These are phyloP conservation scores for Ajuga reptans DNA, from an alignment of 305 asterid genomes.

Conservation along the genomic window DNA sequence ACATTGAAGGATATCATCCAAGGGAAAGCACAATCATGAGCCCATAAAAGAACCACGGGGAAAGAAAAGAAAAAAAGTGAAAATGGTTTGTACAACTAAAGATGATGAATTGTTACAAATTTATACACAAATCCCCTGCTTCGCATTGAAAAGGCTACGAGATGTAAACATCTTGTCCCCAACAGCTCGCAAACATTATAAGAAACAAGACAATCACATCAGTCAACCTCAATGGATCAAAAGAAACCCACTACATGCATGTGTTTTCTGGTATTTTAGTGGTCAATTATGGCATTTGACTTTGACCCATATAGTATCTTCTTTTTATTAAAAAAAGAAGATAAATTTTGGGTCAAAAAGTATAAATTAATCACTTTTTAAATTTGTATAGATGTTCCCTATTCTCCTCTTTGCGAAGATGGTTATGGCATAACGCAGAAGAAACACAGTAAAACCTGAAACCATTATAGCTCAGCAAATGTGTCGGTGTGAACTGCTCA, in stretches of 20 bases:
- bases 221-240: background rate
- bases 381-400: background rate
- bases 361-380: background rate
- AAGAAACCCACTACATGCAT: constrained; percentile 2
- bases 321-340: background rate
- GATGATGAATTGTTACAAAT: background rate
- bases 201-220: background rate
- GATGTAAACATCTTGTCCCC: background rate
- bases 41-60: background rate
- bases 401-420: background rate
- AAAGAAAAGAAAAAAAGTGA: background rate
- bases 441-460: background rate
- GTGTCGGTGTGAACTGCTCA: background rate
- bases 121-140: background rate
- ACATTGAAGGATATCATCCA: constrained; percentile 3
- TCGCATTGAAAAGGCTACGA: background rate
- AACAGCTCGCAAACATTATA: background rate
- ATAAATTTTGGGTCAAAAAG: background rate
- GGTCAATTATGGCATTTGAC: background rate
- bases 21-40: constrained; percentile 7
- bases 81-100: background rate
- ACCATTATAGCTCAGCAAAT: background rate
- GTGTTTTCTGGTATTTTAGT: background rate
- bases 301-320: background rate
- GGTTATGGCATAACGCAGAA: constrained; percentile 7